A percentile compares a stretch with the other conserved stretches of the same genome.
Evolutionary conservation across 2,329 filamentous ascomycete species (phyloP).

Genomic region (Acarospora socialis): DNA sequence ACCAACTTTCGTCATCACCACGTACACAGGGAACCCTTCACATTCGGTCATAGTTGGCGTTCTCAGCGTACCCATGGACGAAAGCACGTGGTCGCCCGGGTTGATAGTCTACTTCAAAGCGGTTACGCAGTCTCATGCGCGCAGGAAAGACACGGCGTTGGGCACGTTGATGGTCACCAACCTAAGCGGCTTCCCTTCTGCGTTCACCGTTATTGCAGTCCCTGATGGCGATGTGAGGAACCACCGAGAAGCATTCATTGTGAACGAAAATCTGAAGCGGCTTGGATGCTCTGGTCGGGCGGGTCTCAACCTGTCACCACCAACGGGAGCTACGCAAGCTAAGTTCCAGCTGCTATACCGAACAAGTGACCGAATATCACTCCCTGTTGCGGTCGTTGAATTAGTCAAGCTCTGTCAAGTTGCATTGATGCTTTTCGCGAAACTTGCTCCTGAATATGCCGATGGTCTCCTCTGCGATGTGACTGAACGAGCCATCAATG

Average conservation of each 20-base stretch:
- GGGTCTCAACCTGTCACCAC: slow-evolving; percentile 64
- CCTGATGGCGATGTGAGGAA: slow-evolving; percentile 73
- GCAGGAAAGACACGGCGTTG: slow-evolving; percentile 64
- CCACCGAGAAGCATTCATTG: slow-evolving; percentile 71
- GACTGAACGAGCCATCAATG: slow-evolving; percentile 74
- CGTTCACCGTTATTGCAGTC: slow-evolving; percentile 79
- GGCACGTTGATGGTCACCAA: slow-evolving; percentile 91
- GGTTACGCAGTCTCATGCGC: slow-evolving; percentile 70
- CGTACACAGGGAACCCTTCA: slow-evolving; percentile 75
- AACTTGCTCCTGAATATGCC: slow-evolving; percentile 73
- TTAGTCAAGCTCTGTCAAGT: slow-evolving; percentile 84
- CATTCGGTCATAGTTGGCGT: slow-evolving; percentile 70
- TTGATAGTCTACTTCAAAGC: slow-evolving; percentile 76
- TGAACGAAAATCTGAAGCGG: slow-evolving; percentile 88
- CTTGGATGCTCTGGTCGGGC: slow-evolving; percentile 83
- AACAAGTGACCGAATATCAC: slow-evolving; percentile 66
- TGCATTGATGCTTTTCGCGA: slow-evolving; percentile 74
- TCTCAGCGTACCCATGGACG: slow-evolving; percentile 66
- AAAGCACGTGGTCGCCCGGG: slow-evolving; percentile 63
- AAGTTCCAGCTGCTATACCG: slow-evolving; percentile 89
- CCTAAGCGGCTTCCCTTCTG: slow-evolving; percentile 78
- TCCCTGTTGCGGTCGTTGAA: slow-evolving; percentile 69
- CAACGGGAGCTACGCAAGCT: slow-evolving; percentile 66
- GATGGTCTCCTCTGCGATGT: slow-evolving; percentile 88
- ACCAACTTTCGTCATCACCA: slow-evolving; percentile 82